Percentiles rank a stretch among this genome's conserved stretches.
phyloP scores from a whole-genome alignment of 140 eudicot genomes.

The Senecio squalidus region DNA sequence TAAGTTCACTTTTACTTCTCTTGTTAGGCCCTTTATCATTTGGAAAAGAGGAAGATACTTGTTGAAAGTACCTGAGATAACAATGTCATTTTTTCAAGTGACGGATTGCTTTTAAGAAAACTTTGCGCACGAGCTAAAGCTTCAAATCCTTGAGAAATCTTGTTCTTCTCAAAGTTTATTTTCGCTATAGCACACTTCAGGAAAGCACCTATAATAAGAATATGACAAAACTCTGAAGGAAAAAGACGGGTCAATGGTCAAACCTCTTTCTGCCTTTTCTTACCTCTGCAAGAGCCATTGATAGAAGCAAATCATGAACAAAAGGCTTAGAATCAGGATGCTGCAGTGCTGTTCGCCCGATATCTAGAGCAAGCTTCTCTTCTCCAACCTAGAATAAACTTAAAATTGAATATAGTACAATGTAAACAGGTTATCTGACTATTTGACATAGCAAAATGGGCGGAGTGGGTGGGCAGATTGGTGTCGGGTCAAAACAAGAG shows the following conservation, averaged over 20 bases:
- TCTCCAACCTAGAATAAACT: constrained; percentile 72
- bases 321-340: constrained; percentile 70
- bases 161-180: constrained; percentile 70
- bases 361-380: constrained; percentile 85
- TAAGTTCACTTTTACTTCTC: not conserved
- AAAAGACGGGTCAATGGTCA: constrained; percentile 24
- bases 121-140: constrained; percentile 98
- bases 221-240: constrained; percentile 43
- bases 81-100: constrained; percentile 75
- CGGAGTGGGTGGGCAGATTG: not conserved
- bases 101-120: constrained; percentile 69
- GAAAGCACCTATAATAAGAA: constrained; percentile 86
- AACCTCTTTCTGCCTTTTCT: constrained; percentile 39
- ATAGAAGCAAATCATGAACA: constrained; percentile 82
- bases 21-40: constrained; percentile 7
- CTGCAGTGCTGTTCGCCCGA: constrained; percentile 75
- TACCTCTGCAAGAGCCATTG: constrained; percentile 99
- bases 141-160: constrained; percentile 90
- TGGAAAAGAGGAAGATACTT: not conserved
- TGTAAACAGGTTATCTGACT: not conserved
- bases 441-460: not conserved
- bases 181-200: constrained; percentile 99
- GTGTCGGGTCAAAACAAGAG: too few species aligned
- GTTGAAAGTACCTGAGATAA: constrained; percentile 43
- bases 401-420: constrained; percentile 2